phyloP scores from a whole-genome alignment of 1,139 yeast species.

The Geotrichum carabidarum region DNA sequence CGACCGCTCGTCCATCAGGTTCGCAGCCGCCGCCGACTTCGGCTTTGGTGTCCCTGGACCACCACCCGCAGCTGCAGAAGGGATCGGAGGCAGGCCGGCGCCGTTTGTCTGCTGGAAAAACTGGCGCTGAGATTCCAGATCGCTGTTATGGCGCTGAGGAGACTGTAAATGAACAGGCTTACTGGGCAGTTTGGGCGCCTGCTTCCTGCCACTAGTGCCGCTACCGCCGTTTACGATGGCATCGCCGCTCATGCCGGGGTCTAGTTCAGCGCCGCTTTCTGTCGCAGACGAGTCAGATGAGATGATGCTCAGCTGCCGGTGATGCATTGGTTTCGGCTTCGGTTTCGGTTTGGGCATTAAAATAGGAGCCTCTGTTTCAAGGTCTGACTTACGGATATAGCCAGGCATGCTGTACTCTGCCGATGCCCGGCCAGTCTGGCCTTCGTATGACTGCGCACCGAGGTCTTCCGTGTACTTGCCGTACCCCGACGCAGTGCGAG shows the following conservation, averaged over 20 bases:
- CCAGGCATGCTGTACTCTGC: too few species aligned
- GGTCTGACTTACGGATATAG: too few species aligned
- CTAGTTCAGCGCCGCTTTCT: constrained; percentile 12
- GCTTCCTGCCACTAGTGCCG: constrained; percentile 4
- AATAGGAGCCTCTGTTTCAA: too few species aligned
- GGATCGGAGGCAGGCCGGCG: too few species aligned
- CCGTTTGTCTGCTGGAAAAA: not conserved
- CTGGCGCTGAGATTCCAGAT: not conserved
- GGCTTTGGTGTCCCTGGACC: not conserved
- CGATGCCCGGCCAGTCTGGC: not conserved
- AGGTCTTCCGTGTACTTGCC: constrained; percentile 58
- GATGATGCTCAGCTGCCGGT: constrained; percentile 27
- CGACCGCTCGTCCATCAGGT: constrained; percentile 17
- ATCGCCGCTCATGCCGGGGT: too few species aligned
- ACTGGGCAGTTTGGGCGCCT: constrained; percentile 50
- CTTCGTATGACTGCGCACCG: not conserved
- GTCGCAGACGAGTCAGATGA: constrained; percentile 26
- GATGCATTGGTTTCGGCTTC: constrained; percentile 52
- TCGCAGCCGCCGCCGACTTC: not conserved
- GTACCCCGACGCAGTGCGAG: constrained; percentile 65
- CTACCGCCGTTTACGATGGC: constrained; percentile 9
- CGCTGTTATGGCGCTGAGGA: constrained; percentile 21
- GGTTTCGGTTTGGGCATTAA: not conserved
- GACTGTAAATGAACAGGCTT: constrained; percentile 53
- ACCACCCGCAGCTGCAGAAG: too few species aligned